phyloP scores from a whole-genome alignment of 345 rosid species.

The Nasturtium officinale region DNA sequence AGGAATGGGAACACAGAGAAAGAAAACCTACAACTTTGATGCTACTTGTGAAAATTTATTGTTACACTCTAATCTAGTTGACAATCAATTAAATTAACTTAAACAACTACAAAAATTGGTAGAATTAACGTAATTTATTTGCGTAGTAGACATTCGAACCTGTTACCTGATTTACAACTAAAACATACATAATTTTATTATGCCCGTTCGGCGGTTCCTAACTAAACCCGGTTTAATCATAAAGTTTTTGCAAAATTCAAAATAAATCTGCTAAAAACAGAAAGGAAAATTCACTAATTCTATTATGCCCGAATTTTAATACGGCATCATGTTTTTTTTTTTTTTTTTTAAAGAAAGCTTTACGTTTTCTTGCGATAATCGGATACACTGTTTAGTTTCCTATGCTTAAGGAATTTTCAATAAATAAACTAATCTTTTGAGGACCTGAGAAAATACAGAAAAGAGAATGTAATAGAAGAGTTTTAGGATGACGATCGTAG shows the following conservation, averaged over 20 bases:
- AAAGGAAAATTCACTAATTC: background rate
- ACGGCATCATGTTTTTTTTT: too few relatives aligned
- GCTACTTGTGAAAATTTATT: slow-evolving; percentile 5
- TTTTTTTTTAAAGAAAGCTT: background rate
- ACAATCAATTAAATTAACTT: background rate
- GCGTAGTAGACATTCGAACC: background rate
- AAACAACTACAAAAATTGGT: too few relatives aligned
- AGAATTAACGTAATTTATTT: background rate
- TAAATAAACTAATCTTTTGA: background rate
- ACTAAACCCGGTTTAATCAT: background rate
- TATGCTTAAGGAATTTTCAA: background rate
- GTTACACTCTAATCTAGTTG: background rate
- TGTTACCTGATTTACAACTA: too few relatives aligned
- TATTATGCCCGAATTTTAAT: background rate
- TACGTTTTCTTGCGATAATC: background rate
- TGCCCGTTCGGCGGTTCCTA: background rate
- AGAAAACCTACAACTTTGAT: slow-evolving; percentile 6
- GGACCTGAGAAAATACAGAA: background rate
- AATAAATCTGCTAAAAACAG: background rate
- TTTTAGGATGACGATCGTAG: background rate
- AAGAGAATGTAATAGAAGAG: background rate
- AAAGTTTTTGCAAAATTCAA: background rate
- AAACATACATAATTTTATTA: too few relatives aligned
- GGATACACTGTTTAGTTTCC: background rate
- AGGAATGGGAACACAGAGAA: slow-evolving; percentile 22